These are phyloP conservation scores for Magnolia kwangsiensis DNA, from an alignment of 164 flowering plant genomes.

Conservation along the genomic window DNA sequence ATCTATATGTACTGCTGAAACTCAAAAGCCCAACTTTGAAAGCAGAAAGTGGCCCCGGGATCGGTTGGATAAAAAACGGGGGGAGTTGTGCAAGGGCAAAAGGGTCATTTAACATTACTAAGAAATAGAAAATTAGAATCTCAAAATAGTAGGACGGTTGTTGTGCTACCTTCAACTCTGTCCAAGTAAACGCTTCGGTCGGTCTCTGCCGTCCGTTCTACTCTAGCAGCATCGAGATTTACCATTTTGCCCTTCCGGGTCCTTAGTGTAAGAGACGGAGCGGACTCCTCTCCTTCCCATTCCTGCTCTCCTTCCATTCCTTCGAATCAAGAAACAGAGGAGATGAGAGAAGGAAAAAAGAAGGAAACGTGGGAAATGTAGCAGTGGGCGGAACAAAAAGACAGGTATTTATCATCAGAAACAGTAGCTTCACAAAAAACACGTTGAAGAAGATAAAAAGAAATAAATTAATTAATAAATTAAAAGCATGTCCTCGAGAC, in stretches of 20 bases:
- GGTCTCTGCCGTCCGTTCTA: neutral
- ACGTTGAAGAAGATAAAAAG: too few species aligned
- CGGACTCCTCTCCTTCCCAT: neutral
- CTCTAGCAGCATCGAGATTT: neutral
- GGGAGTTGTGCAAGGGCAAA: neutral
- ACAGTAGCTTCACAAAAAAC: too few species aligned
- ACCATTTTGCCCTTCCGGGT: neutral
- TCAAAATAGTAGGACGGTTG: neutral
- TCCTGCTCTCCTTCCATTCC: neutral
- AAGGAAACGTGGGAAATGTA: neutral
- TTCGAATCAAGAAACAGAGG: neutral
- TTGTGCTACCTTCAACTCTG: neutral
- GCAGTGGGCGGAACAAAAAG: too few species aligned
- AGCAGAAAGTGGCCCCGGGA: too few species aligned
- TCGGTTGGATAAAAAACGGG: too few species aligned
- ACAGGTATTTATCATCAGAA: too few species aligned
- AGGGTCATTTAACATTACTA: neutral
- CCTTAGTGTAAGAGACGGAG: neutral
- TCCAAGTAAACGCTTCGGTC: constrained; percentile 2
- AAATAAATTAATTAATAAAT: too few species aligned
- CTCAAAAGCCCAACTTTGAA: neutral
- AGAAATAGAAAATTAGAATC: neutral
- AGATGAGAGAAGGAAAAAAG: neutral
- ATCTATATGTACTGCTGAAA: neutral
- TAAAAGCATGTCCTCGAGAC: too few species aligned